Base-by-base conservation (phyloP, 139 green algal species). In the Volvox africanus region DNA sequence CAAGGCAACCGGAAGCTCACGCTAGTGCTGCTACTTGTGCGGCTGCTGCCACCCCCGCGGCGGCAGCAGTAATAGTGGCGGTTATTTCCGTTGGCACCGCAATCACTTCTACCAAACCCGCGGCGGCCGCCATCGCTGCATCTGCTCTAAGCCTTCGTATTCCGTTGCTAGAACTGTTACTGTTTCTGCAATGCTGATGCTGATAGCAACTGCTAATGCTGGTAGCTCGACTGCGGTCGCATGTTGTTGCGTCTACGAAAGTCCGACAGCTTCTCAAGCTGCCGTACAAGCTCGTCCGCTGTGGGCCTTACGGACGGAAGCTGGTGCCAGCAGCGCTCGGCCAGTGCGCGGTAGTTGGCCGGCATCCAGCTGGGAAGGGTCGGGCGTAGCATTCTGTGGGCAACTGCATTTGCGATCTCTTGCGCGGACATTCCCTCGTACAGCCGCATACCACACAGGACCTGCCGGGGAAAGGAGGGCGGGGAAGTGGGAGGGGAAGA, bases 201-300 rank as follows among this genome's bases (percentile, higher is more conserved):
- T n/a, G n/a, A 55, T 14, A 5, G 44, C 44, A 55, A 9, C 44
- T 55, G 44, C 9, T 55, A 55, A 14, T 55, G 44, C 44, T 55
- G 44, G 9, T 55, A 55, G 44, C 78, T 44, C 26, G 78, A 84
- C 36, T 84, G 78, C 37, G 78, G 36, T 16, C 78, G 78, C 37
- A 2, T 17, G 78, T 84, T 84, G 19, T 84, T 84, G 19, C 78
- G 78, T 24, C 78, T 37, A 19, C 32, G 30, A 13, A 84, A 84
- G 37, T 84, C 78, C 36, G 78, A 84, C 50, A 86, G 80, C 80
- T 86, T 87, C 55, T 87, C 82, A 3, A 87, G 82, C 61, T 87
- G 82, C 32, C 61, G 30, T 30, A 87, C 82, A 32, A 87, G 61
- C 82, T 87, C 82, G 32, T 87, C 82, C 19, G 82, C 82, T 6